Base-by-base conservation (phyloP, 2,329 filamentous ascomycete genomes). In the Didymella segeticola region DNA sequence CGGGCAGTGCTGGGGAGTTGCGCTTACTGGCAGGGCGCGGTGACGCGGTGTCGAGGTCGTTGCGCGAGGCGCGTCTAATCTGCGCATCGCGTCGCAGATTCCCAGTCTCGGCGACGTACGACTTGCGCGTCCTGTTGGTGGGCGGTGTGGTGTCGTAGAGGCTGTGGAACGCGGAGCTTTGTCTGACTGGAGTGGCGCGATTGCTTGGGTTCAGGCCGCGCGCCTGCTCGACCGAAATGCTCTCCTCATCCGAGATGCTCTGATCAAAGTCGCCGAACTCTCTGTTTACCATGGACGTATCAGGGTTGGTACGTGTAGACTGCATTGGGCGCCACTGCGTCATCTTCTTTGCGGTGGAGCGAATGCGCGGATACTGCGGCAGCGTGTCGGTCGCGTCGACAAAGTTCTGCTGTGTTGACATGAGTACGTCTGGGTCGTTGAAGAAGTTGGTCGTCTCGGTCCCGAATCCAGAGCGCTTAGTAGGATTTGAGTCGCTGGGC, bases 141-240 rank as follows among this genome's bases (percentile, higher is more conserved):
- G 75, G 76, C n/a, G 77, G 78, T 20, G 79, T 80, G 39, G 80
- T 62, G 52, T 80, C 76, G 69, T 80, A 80, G 22, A 78, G 72
- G 62, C 76, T 79, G 63, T 80, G 74, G 63, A 84, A 79, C 5
- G 78, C 77, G 23, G 82, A 84, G 61, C 83, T 78, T 56, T 83
- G 66, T 70, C 78, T 77, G 60, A 50, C 31, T 11, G 67, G 76
- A 19, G 68, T 75, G 55, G 63, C 68, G 33, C 68, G 68, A 43
- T 70, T 69, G 61, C 70, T 75, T 31, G 73, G 69, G 56, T 76
- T 76, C 19, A 74, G 68, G 26, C 81, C 84, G 48, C 86, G 78
- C 38, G 82, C 83, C 26, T 84, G 68, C 64, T 88, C 85, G 50
- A 87, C 77, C 2, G 83, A 85, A 54, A 81, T 75, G 45, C 77